Percentiles rank a stretch among this genome's conserved stretches.
Evolutionary conservation across 1,284 basidiomycete species (phyloP).

Genomic region (Amylostereum chailletii): DNA sequence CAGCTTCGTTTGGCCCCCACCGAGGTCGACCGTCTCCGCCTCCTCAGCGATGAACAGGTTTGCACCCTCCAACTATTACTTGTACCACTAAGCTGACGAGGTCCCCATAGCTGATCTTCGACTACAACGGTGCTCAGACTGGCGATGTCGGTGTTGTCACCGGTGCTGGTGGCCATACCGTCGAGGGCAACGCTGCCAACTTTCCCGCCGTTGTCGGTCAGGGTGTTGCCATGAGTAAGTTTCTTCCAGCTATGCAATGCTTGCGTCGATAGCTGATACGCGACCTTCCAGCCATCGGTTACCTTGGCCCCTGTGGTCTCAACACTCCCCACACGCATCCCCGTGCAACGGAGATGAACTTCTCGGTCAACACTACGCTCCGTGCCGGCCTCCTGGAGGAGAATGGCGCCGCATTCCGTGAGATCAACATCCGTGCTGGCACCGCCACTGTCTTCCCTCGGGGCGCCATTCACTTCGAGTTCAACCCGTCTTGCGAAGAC

Average conservation of each 20-base stretch:
- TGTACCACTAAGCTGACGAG: background rate
- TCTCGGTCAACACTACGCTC: slow-evolving; percentile 23
- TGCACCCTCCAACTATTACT: background rate
- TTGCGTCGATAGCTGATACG: background rate
- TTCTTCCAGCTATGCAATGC: background rate
- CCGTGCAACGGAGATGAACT: slow-evolving; percentile 27
- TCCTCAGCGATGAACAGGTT: slow-evolving; percentile 14
- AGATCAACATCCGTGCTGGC: slow-evolving; percentile 22
- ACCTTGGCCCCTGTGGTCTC: slow-evolving; percentile 21
- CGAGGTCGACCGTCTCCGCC: slow-evolving; percentile 16
- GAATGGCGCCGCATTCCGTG: slow-evolving; percentile 25
- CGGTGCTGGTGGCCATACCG: background rate
- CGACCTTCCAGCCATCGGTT: slow-evolving; percentile 4
- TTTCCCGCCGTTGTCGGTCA: background rate
- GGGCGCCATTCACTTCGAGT: slow-evolving; percentile 28
- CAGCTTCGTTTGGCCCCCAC: slow-evolving; percentile 13
- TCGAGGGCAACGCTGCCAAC: background rate
- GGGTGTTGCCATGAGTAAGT: background rate
- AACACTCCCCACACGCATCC: slow-evolving; percentile 31
- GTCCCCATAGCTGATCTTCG: background rate
- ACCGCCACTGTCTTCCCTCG: slow-evolving; percentile 24
- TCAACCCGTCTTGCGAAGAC: slow-evolving; percentile 22
- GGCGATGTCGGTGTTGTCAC: background rate
- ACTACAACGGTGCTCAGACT: background rate
- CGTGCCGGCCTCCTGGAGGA: slow-evolving; percentile 25